phyloP scores from a whole-genome alignment of 148 eudicot genomes.

The Rhododendron mucronatum region DNA sequence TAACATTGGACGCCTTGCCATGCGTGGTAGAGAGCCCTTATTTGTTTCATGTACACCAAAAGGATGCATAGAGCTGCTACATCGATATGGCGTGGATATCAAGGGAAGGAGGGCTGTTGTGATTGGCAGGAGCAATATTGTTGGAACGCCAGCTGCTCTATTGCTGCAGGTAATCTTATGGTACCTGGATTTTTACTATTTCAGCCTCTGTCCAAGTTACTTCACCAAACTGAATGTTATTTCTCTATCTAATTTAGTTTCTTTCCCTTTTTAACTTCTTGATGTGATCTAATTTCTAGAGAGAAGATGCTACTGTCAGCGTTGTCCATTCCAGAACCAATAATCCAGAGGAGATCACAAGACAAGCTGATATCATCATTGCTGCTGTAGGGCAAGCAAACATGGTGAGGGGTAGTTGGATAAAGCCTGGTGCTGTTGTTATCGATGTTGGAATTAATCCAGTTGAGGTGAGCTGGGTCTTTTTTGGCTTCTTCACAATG shows the following conservation, averaged over 20 bases:
- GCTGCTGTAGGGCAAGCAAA: slow-evolving; percentile 88
- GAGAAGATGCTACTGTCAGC: slow-evolving; percentile 94
- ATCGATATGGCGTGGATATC: slow-evolving; percentile 63
- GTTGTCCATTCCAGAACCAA: slow-evolving; percentile 85
- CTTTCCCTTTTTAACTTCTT: too few species aligned
- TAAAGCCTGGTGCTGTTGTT: slow-evolving; percentile 85
- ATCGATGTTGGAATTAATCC: slow-evolving; percentile 96
- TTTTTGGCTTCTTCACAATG: background rate
- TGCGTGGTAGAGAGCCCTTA: slow-evolving; percentile 88
- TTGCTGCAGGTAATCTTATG: slow-evolving; percentile 36
- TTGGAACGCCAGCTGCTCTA: slow-evolving; percentile 94
- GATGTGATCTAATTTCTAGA: slow-evolving; percentile 16
- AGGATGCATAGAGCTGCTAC: slow-evolving; percentile 90
- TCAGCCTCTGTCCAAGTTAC: too few species aligned
- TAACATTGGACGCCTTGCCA: slow-evolving; percentile 84
- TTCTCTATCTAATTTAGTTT: too few species aligned
- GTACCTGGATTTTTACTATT: too few species aligned
- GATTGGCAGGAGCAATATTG: slow-evolving; percentile 91
- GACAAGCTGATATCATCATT: slow-evolving; percentile 87
- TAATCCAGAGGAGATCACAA: slow-evolving; percentile 71
- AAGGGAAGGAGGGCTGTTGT: slow-evolving; percentile 91
- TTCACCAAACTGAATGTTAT: too few species aligned
- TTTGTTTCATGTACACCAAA: slow-evolving; percentile 96
- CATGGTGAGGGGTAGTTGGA: slow-evolving; percentile 92
- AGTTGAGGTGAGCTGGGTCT: slow-evolving; percentile 54